Percentiles rank a stretch among this genome's conserved stretches.
phyloP scores from a whole-genome alignment of 2,329 filamentous ascomycete genomes.

The Aspergillus aculeatus region DNA sequence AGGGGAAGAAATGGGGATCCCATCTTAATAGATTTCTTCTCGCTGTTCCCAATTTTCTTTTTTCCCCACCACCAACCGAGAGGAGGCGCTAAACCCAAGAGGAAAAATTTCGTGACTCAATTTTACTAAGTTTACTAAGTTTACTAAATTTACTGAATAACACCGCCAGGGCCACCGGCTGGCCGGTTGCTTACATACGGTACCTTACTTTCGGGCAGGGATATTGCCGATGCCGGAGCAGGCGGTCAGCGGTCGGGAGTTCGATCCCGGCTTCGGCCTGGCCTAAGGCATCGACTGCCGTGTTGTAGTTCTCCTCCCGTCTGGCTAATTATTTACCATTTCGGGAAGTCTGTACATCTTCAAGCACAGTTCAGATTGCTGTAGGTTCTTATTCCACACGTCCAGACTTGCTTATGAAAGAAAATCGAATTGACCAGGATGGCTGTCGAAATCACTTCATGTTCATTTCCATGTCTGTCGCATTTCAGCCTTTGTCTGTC shows the following conservation, averaged over 20 bases:
- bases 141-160: no score
- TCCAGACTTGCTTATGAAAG: neutral
- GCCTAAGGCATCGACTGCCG: neutral
- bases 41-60: slow-evolving; percentile 6
- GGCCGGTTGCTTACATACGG: neutral
- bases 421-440: neutral
- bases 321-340: neutral
- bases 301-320: no score
- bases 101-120: slow-evolving; percentile 9
- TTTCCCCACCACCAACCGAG: slow-evolving; percentile 17
- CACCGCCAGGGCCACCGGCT: slow-evolving; percentile 5
- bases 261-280: neutral
- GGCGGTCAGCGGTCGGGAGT: neutral
- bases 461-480: no score
- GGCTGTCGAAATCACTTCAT: no score
- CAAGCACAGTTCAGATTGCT: neutral
- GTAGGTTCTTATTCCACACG: neutral
- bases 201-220: no score
- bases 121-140: no score
- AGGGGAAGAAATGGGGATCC: slow-evolving; percentile 9
- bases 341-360: neutral
- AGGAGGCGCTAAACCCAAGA: slow-evolving; percentile 18
- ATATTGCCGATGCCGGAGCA: slow-evolving; percentile 5
- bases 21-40: slow-evolving; percentile 8
- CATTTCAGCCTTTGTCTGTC: neutral